phyloP scores from a whole-genome alignment of 805 yeast genomes.

The Brettanomyces sp. region DNA sequence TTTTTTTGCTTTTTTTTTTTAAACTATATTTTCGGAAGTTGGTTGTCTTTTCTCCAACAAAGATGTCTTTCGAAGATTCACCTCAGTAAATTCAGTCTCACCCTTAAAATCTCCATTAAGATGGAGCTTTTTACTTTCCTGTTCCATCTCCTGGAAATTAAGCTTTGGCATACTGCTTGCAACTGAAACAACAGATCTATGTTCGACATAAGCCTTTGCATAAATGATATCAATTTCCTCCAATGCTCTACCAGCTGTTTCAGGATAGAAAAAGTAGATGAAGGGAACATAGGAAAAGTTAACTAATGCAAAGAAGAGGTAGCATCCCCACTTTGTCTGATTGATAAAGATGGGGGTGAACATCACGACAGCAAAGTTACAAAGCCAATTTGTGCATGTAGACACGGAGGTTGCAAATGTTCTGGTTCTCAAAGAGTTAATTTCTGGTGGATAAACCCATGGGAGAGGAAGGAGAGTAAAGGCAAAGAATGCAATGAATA shows the following conservation, averaged over 20 bases:
- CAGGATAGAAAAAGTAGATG: conserved; percentile 63
- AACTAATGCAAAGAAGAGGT: conserved; percentile 57
- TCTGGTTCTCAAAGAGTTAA: conserved; percentile 58
- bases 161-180: conserved; percentile 57
- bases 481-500: conserved; percentile 50
- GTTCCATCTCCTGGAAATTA: conserved; percentile 47
- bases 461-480: conserved; percentile 31
- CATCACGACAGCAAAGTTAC: conserved; percentile 61
- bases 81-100: neutral
- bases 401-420: conserved; percentile 56
- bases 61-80: neutral
- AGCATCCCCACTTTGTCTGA: conserved; percentile 53
- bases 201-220: conserved; percentile 51
- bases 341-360: conserved; percentile 50
- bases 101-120: conserved; percentile 22
- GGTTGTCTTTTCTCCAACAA: too few species aligned
- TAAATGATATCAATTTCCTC: conserved; percentile 68
- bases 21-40: too few species aligned
- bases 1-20: too few species aligned
- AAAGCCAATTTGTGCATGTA: conserved; percentile 62
- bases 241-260: conserved; percentile 66
- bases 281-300: conserved; percentile 55
- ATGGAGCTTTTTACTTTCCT: conserved; percentile 50
- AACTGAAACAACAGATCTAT: conserved; percentile 50
- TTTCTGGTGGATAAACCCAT: conserved; percentile 64